These are phyloP conservation scores for Penstemon barbatus DNA, from an alignment of 257 asterid genomes.

Conservation along the genomic window DNA sequence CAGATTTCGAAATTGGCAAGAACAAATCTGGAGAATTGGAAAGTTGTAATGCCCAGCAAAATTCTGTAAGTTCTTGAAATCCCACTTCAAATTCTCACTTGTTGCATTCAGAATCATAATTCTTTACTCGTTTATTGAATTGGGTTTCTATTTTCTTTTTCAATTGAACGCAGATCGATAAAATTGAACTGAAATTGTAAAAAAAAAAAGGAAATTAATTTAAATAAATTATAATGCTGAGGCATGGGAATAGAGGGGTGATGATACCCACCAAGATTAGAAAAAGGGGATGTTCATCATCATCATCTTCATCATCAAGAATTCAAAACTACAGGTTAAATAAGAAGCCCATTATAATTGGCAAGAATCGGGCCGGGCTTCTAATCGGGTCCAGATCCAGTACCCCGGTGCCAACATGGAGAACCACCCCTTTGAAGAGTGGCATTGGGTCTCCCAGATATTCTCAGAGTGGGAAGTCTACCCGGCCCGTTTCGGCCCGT, in stretches of 20 bases:
- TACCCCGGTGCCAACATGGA: conserved; percentile 92
- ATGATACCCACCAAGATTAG: conserved; percentile 70
- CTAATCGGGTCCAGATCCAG: conserved; percentile 69
- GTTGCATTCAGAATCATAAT: neutral
- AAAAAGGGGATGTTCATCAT: conserved; percentile 83
- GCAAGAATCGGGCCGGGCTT: conserved; percentile 63
- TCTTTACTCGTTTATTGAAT: neutral
- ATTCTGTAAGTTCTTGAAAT: conserved; percentile 34
- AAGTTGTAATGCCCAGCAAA: no score
- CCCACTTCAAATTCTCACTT: neutral
- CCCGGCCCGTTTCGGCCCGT: conserved; percentile 83
- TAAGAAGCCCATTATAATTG: conserved; percentile 76
- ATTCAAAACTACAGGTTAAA: conserved; percentile 53
- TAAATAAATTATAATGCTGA: conserved; percentile 36
- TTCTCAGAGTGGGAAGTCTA: conserved; percentile 60
- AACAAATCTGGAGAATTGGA: neutral
- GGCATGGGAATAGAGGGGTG: conserved; percentile 47
- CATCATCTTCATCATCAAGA: conserved; percentile 86
- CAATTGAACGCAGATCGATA: neutral
- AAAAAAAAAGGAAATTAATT: no score
- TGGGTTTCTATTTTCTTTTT: conserved; percentile 1
- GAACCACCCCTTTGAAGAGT: conserved; percentile 33
- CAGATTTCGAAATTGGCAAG: neutral
- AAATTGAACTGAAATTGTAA: neutral
- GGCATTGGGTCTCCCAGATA: conserved; percentile 59